These are phyloP conservation scores for Colletotrichum sp. DNA, from an alignment of 2,329 filamentous ascomycete species.

Conservation along the genomic window DNA sequence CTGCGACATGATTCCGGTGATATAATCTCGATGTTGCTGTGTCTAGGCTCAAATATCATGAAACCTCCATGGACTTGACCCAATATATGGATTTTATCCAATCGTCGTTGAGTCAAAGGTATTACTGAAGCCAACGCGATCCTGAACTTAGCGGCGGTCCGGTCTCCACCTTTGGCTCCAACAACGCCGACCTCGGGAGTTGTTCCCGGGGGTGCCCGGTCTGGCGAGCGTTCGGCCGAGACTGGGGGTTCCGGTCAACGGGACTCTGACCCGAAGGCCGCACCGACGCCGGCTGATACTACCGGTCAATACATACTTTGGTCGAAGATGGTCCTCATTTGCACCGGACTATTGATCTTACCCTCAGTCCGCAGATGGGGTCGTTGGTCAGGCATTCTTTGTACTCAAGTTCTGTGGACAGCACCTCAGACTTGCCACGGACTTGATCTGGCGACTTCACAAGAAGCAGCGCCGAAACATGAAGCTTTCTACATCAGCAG, in stretches of 20 bases:
- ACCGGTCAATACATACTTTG: not conserved
- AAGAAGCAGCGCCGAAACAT: not conserved
- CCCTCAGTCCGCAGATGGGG: not conserved
- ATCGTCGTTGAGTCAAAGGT: not conserved
- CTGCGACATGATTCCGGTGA: not conserved
- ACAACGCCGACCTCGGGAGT: constrained; percentile 8
- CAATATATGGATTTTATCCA: not conserved
- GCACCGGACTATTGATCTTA: not conserved
- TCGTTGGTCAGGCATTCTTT: not conserved
- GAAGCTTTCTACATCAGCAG: not conserved
- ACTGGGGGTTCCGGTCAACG: not conserved
- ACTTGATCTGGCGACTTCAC: not conserved
- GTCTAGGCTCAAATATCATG: not conserved
- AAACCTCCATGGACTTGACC: not conserved
- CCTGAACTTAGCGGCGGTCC: not conserved
- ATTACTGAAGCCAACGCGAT: not conserved
- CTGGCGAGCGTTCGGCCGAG: not conserved
- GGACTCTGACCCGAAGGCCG: not conserved
- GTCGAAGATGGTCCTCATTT: not conserved
- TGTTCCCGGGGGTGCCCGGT: not conserved
- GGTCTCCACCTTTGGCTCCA: not conserved
- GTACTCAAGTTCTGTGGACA: not conserved
- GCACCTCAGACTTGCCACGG: not conserved
- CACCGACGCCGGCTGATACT: not conserved
- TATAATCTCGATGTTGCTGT: not conserved